Conservation (phyloP, 495 filamentous ascomycete species). For the Pyrenula massariospora region DNA sequence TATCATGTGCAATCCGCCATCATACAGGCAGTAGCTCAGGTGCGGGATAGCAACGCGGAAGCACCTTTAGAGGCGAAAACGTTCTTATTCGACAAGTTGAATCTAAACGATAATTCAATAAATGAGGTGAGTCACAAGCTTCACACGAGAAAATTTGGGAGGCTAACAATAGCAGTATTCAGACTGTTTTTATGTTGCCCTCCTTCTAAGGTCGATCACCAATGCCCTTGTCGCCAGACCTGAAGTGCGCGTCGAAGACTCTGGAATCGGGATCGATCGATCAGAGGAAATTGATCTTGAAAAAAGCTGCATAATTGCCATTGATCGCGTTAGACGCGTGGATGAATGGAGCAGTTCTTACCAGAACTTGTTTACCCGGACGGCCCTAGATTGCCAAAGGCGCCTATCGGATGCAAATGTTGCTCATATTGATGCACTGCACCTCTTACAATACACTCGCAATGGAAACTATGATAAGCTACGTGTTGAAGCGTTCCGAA, state of each 20-base stretch:
- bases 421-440: slow-evolving; percentile 44
- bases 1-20: slow-evolving; percentile 79
- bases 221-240: slow-evolving; percentile 55
- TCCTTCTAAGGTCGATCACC: slow-evolving; percentile 66
- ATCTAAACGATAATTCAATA: slow-evolving; percentile 84
- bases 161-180: slow-evolving; percentile 41
- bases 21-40: slow-evolving; percentile 61
- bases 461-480: slow-evolving; percentile 68
- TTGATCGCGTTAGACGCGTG: slow-evolving; percentile 81
- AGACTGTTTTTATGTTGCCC: slow-evolving; percentile 77
- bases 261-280: slow-evolving; percentile 8
- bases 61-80: slow-evolving; percentile 63
- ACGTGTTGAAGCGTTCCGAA: slow-evolving; percentile 72
- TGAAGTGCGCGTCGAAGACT: slow-evolving; percentile 11
- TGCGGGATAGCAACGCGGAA: slow-evolving; percentile 63
- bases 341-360: slow-evolving; percentile 89
- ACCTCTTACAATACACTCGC: slow-evolving; percentile 72
- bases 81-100: slow-evolving; percentile 78
- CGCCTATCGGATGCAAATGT: slow-evolving; percentile 61
- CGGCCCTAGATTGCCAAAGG: slow-evolving; percentile 68
- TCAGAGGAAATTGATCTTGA: slow-evolving; percentile 37
- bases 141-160: background rate
- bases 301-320: slow-evolving; percentile 63
- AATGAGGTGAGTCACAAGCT: slow-evolving; percentile 44
- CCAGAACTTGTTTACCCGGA: slow-evolving; percentile 79